Base-by-base conservation (phyloP, 306 rosid genomes). In the Sphenostylis stenocarpa region DNA sequence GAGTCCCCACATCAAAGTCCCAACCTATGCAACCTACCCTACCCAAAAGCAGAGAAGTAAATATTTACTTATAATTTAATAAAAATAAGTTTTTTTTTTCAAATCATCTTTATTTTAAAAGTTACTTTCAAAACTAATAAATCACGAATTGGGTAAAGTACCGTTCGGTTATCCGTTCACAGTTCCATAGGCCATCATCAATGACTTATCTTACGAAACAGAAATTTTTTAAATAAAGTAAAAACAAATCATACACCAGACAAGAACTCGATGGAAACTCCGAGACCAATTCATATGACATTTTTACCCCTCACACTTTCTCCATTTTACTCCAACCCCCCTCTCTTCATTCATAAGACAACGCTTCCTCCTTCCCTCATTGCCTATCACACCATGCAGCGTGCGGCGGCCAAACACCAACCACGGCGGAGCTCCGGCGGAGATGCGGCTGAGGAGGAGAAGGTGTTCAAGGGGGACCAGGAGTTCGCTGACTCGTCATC, bases 391-490 rank as follows among this genome's bases (percentile, higher is more conserved):
- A 38, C 58, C 24, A 78, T 78, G 82, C 65, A 48, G 41, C 41
- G n/a, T 4, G 33, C 52, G 78, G 51, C 4, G 72, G 71, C 3
- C 55, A 73, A 55, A 12, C 47, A 38, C 5, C 9, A 20, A 19
- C 63, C 65, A n/a, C 67, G 64, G 16, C 55, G 56, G 13, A 2
- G 20, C 5, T 13, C 57, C 77, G 77, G 19, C 55, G 24, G 12
- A 3, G 8, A 6, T 49, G 43, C 2, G 76, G 34, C 0, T 44
- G 67, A 8, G 60, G 80, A 28, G 69, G 78, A 78, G 77, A 77
- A 68, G 24, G 81, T 90, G 8, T 80, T 90, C 68, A 26, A 6
- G 1, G 89, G 85, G 5, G 67, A 24, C 0, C 78, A 86, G 17
- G 76, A 55, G 26, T 83, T 83, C 61, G 85, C 71, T 2, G 73